phyloP scores from a whole-genome alignment of 2,329 filamentous ascomycete genomes.

The Diaporthe sp. region DNA sequence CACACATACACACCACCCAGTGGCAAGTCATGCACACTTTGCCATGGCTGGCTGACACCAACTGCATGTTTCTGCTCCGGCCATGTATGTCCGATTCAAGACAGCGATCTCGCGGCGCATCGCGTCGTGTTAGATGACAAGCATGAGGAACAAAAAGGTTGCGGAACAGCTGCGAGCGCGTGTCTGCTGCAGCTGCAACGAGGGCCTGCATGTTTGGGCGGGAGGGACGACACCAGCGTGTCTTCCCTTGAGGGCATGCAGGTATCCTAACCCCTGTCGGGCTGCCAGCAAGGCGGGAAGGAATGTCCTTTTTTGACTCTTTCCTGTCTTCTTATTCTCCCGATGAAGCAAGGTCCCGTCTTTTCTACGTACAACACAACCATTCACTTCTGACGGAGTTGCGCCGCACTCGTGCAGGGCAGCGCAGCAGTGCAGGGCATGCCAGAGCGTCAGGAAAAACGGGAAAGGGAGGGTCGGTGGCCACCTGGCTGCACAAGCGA shows the following conservation, averaged over 20 bases:
- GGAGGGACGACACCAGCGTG: constrained; percentile 26
- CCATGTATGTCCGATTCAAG: constrained; percentile 42
- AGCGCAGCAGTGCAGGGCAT: background rate
- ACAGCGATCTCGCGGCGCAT: constrained; percentile 41
- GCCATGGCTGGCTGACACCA: constrained; percentile 31
- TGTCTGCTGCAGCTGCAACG: constrained; percentile 33
- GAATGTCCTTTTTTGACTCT: constrained; percentile 5
- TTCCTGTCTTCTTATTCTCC: constrained; percentile 12
- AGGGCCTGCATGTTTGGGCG: constrained; percentile 27
- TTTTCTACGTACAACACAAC: constrained; percentile 7
- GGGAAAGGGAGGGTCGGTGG: constrained; percentile 30
- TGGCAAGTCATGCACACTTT: constrained; percentile 20
- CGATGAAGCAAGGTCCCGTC: constrained; percentile 29
- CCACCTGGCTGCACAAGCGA: constrained; percentile 41
- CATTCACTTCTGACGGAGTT: constrained; percentile 5
- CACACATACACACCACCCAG: constrained; percentile 4
- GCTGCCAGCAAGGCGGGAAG: constrained; percentile 21
- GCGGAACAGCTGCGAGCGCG: constrained; percentile 32
- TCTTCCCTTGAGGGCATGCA: constrained; percentile 29
- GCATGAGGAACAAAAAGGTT: constrained; percentile 29
- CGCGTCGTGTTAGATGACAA: constrained; percentile 40
- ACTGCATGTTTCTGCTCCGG: constrained; percentile 40
- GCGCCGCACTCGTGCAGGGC: constrained; percentile 34
- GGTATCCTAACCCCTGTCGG: constrained; percentile 2
- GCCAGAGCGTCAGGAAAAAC: background rate